Percentiles rank a stretch among this genome's conserved stretches.
phyloP scores from a whole-genome alignment of 306 rosid genomes.

The Carpinus fangiana region DNA sequence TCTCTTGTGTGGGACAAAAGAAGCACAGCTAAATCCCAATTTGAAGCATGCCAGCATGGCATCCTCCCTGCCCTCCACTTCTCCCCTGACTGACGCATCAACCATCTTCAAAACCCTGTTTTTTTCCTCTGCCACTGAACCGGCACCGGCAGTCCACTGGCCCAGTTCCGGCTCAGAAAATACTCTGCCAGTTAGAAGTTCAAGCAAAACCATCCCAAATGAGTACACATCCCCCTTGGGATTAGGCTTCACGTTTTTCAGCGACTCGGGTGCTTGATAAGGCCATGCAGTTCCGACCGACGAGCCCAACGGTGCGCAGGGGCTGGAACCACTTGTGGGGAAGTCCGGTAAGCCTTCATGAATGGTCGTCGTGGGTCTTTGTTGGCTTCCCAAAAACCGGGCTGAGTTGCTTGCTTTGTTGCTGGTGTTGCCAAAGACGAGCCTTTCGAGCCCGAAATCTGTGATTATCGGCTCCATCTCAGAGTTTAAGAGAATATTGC shows the following conservation, averaged over 20 bases:
- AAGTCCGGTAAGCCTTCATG: constrained; percentile 34
- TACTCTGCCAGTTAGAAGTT: constrained; percentile 69
- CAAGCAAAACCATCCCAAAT: constrained; percentile 75
- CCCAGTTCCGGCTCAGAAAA: constrained; percentile 57
- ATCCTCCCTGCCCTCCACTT: constrained; percentile 62
- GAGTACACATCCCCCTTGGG: constrained; percentile 87
- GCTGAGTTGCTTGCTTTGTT: constrained; percentile 45
- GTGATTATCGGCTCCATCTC: constrained; percentile 71
- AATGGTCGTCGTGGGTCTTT: constrained; percentile 21
- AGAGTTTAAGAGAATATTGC: constrained; percentile 63
- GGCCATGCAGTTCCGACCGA: constrained; percentile 26
- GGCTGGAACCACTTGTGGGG: constrained; percentile 37
- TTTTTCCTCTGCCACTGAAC: constrained; percentile 44
- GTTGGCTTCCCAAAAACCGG: constrained; percentile 47
- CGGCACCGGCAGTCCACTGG: constrained; percentile 49
- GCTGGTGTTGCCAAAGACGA: constrained; percentile 35
- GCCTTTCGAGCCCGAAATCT: constrained; percentile 71
- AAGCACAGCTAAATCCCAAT: constrained; percentile 71
- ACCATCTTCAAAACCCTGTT: constrained; percentile 53
- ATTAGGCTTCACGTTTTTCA: constrained; percentile 55
- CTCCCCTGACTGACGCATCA: constrained; percentile 56
- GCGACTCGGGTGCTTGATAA: constrained; percentile 80
- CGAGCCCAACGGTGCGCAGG: constrained; percentile 22
- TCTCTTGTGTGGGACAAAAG: constrained; percentile 69
- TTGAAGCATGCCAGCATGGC: constrained; percentile 52